Percentiles rank a stretch among this genome's conserved stretches.
These are phyloP conservation scores for Zymoseptoria pseudotritici DNA, from an alignment of 2,329 filamentous ascomycete species.

Conservation along the genomic window DNA sequence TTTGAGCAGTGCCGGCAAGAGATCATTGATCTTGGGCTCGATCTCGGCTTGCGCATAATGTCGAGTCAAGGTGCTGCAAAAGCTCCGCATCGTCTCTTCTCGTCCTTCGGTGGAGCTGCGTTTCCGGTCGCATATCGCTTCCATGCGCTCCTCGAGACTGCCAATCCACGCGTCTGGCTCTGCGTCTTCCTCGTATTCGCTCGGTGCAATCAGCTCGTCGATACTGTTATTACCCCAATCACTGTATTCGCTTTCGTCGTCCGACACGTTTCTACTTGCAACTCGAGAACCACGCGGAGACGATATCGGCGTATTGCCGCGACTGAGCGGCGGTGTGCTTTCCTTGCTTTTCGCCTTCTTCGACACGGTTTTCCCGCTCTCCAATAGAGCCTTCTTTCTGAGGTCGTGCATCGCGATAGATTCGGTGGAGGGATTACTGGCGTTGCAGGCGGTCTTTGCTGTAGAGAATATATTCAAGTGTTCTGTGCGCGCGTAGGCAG, in stretches of 20 bases:
- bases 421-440: not conserved
- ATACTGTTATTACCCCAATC: slow-evolving; percentile 60
- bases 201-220: slow-evolving; percentile 53
- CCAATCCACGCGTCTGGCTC: slow-evolving; percentile 51
- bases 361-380: slow-evolving; percentile 65
- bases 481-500: not conserved
- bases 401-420: slow-evolving; percentile 31
- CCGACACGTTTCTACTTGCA: slow-evolving; percentile 56
- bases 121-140: slow-evolving; percentile 69
- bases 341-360: slow-evolving; percentile 56
- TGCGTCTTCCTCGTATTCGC: slow-evolving; percentile 45
- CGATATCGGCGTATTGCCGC: slow-evolving; percentile 49
- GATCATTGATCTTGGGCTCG: slow-evolving; percentile 50
- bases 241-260: slow-evolving; percentile 53
- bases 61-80: slow-evolving; percentile 58
- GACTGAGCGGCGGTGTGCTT: slow-evolving; percentile 51
- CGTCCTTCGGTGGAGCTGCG: slow-evolving; percentile 65
- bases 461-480: not conserved
- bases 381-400: slow-evolving; percentile 62
- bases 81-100: slow-evolving; percentile 55
- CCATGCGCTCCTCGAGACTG: slow-evolving; percentile 57
- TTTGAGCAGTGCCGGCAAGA: slow-evolving; percentile 59
- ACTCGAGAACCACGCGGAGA: slow-evolving; percentile 54
- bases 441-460: not conserved
- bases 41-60: slow-evolving; percentile 61